Base-by-base conservation (phyloP, 2,329 filamentous ascomycete species). In the Colletotrichum sp. region DNA sequence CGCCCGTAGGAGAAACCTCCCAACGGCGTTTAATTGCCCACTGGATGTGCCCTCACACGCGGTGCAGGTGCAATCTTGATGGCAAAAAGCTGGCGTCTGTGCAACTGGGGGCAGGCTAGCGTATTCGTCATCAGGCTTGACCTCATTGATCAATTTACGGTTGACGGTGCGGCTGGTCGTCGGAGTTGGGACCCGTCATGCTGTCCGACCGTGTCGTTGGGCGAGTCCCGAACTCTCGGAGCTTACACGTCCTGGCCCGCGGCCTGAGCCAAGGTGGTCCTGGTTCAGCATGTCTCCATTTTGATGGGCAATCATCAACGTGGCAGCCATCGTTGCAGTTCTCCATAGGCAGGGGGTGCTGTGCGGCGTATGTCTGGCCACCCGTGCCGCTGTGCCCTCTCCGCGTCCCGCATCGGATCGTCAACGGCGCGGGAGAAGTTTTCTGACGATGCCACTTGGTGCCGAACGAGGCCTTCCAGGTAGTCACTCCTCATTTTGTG, bases 141-240 rank as follows among this genome's bases (percentile, higher is more conserved):
- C 54, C 66, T 73, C 59, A 73, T 73, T 73, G 70, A 59, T 59
- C 24, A 31, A 36, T 59, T 65, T 73, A 73, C 70, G 64, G 43
- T 34, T 21, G 24, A 63, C 34, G 31, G 43, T 69, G n/a, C n/a
- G 33, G 38, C 15, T 31, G 34, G 65, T 59, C 16, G 65, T 58
- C 33, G 33, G 16, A 31, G 15, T n/a, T 68, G 18, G 69, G 27
- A 36, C 51, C 58, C 36, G 21, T 57, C 29, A 64, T 12, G 16
- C 55, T 54, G 47, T 51, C 66, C 66, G 36, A 69, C 58, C 58
- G 24, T 66, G 29, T 61, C 54, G 36, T 66, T 70, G 66, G 66
- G 31, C 59, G 24, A 61, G 59, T 70, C 38, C 47, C 61, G 59
- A 70, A 65, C 33, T 38, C 31, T 70, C 34, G 67, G 71, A 27